These are phyloP conservation scores for Begonia fuchsioides DNA, from an alignment of 306 rosid species.

Conservation along the genomic window DNA sequence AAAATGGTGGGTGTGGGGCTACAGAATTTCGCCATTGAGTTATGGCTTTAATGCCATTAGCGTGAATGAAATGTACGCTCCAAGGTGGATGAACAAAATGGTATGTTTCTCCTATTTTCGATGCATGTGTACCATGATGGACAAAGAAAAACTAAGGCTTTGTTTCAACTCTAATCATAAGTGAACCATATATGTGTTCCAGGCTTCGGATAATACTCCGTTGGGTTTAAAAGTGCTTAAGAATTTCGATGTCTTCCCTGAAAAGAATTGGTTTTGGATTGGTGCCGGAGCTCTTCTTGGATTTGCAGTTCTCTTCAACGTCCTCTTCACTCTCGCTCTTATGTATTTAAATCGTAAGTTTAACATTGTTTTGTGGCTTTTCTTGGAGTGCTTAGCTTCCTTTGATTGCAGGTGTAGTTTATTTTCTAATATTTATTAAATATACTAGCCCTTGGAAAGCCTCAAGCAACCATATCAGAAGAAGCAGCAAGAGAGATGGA, in stretches of 20 bases:
- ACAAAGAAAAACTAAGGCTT: too few relatives aligned
- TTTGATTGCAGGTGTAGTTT: neutral
- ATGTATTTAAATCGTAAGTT: conserved; percentile 65
- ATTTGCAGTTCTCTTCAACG: conserved; percentile 42
- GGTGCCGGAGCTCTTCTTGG: conserved; percentile 47
- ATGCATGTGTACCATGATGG: too few relatives aligned
- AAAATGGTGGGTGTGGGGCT: conserved; percentile 79
- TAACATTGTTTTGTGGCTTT: neutral
- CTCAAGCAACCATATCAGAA: conserved; percentile 62
- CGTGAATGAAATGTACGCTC: conserved; percentile 64
- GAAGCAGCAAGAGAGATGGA: conserved; percentile 41
- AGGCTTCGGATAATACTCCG: conserved; percentile 24
- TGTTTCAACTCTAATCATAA: conserved; percentile 2
- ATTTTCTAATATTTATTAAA: neutral
- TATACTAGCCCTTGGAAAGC: conserved; percentile 39
- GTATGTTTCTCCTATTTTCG: conserved; percentile 14
- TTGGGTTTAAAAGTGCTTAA: conserved; percentile 37
- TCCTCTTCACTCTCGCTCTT: conserved; percentile 65
- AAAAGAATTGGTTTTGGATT: conserved; percentile 55
- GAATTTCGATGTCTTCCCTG: conserved; percentile 27
- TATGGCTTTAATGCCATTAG: conserved; percentile 50
- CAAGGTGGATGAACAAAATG: conserved; percentile 58
- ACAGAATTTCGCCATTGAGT: conserved; percentile 59
- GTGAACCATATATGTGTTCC: conserved; percentile 7
- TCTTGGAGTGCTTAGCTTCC: neutral